Conservation (phyloP, 2,329 filamentous ascomycete species). For the Davidsoniella virescens region DNA sequence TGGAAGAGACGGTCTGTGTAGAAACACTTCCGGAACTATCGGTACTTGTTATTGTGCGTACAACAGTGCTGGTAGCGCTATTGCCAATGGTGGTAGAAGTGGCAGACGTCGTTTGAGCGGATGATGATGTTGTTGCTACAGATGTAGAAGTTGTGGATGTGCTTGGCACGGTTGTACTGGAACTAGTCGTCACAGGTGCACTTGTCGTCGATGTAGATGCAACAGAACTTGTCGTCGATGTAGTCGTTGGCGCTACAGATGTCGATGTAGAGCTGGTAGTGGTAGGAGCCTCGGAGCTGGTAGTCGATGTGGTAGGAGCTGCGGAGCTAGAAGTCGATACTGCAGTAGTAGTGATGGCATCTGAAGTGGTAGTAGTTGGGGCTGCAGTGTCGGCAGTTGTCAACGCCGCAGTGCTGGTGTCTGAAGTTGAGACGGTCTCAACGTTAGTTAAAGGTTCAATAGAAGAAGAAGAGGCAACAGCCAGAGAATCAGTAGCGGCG, state of each 20-base stretch:
- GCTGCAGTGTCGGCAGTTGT: slow-evolving; percentile 17
- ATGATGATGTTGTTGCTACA: slow-evolving; percentile 11
- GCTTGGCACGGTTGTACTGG: slow-evolving; percentile 14
- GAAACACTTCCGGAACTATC: neutral
- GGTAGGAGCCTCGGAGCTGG: slow-evolving; percentile 13
- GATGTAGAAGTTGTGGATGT: slow-evolving; percentile 12
- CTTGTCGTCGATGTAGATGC: slow-evolving; percentile 5
- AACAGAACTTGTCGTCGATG: slow-evolving; percentile 13
- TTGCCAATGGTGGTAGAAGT: slow-evolving; percentile 7
- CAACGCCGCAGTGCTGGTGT: neutral
- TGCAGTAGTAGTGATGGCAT: neutral
- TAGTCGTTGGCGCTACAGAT: slow-evolving; percentile 10
- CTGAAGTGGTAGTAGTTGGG: slow-evolving; percentile 13
- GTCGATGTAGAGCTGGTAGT: slow-evolving; percentile 4
- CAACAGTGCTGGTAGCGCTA: slow-evolving; percentile 13
- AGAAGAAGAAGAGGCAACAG: slow-evolving; percentile 6
- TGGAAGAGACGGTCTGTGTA: slow-evolving; percentile 15
- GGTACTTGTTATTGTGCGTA: slow-evolving; percentile 16
- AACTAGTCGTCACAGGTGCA: slow-evolving; percentile 7
- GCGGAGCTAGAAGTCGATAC: neutral
- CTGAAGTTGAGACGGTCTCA: slow-evolving; percentile 14
- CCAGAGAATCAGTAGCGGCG: slow-evolving; percentile 5
- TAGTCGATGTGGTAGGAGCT: neutral
- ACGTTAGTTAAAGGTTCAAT: slow-evolving; percentile 9
- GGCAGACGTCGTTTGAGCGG: slow-evolving; percentile 11